Evolutionary conservation across 2,329 filamentous ascomycete genomes (phyloP), one percentile per base, ranked within the genome.

Genomic region (Trichoderma oligosporum): DNA sequence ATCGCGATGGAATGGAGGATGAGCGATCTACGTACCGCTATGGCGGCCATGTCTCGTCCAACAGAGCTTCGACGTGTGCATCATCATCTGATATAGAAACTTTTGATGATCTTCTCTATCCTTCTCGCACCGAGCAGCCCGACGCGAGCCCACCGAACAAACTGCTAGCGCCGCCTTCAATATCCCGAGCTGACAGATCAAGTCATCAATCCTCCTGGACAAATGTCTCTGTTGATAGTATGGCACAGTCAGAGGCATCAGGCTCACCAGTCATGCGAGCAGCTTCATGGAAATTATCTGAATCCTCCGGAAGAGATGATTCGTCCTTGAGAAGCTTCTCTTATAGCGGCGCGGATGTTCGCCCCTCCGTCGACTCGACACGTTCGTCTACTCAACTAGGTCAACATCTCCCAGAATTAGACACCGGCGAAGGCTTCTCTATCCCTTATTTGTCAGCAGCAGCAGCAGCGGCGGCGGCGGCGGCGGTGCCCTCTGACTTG

Each of bases 191-290:
- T 73, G 67, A 82, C 58, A 74, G 81, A 35, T 69, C 71, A 18
- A 84, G 82, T 61, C 79, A 82, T 47, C 77, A 79, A 54, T 83
- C 82, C 1, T 73, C 76, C n/a, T 85, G 82, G 82, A 84, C 82
- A 24, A 82, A 85, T 64, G 78, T 81, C 59, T 82, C 82, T 0
- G 71, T 84, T 8, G 80, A 81, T 14, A 83, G 79, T 58, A 74
- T 72, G 18, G 78, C 81, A 59, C 62, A 61, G n/a, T 70, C 71
- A 11, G 68, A 70, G 38, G 60, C 53, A 8, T 61, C 63, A 14
- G 65, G 62, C 45, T 70, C 70, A 7, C 65, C 70, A 14, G 66
- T 62, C 24, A 61, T 69, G 53, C 67, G 65, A n/a, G 63, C 52
- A 67, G 69, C 14, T 66, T 73, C 60, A 67, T 66, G 25, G 72